Evolutionary conservation across 163 green algal genomes (phyloP).

Genomic region (Chloromonas sp.): DNA sequence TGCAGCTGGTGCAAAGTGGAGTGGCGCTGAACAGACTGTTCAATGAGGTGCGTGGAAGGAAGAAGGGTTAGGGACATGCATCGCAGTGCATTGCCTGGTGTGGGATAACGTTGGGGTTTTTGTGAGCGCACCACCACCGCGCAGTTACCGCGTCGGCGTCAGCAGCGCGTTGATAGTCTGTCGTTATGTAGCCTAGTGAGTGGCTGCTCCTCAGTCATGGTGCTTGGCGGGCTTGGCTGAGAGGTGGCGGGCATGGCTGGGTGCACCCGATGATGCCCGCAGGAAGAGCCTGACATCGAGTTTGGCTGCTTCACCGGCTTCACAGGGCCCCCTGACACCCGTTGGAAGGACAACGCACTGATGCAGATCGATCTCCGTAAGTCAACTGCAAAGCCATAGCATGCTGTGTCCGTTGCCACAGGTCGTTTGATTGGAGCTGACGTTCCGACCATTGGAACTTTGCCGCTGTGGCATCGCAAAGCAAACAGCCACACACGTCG

Average conservation of each 20-base stretch:
- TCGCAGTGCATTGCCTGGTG: too few relatives aligned
- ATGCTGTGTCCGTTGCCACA: background rate
- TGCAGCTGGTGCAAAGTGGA: background rate
- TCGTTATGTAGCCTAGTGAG: background rate
- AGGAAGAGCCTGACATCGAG: slow-evolving; percentile 44
- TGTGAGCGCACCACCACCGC: background rate
- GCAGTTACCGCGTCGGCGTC: background rate
- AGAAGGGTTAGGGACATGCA: too few relatives aligned
- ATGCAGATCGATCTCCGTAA: slow-evolving; percentile 42
- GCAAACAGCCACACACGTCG: too few relatives aligned
- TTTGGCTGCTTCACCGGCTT: slow-evolving; percentile 51
- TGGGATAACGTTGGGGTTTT: background rate
- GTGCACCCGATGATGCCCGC: background rate
- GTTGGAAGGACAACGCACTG: slow-evolving; percentile 12
- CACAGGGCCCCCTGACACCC: slow-evolving; percentile 27
- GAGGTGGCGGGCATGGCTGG: background rate
- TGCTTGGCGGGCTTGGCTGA: background rate
- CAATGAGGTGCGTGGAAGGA: background rate
- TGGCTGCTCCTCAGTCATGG: background rate
- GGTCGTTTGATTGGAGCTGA: background rate
- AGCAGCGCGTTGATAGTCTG: background rate
- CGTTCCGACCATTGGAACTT: background rate
- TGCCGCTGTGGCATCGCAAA: too few relatives aligned
- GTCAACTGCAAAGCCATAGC: background rate
- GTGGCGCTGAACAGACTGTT: background rate